phyloP scores from a whole-genome alignment of 2,329 filamentous ascomycete species.

The Exophiala lecanii-corni region DNA sequence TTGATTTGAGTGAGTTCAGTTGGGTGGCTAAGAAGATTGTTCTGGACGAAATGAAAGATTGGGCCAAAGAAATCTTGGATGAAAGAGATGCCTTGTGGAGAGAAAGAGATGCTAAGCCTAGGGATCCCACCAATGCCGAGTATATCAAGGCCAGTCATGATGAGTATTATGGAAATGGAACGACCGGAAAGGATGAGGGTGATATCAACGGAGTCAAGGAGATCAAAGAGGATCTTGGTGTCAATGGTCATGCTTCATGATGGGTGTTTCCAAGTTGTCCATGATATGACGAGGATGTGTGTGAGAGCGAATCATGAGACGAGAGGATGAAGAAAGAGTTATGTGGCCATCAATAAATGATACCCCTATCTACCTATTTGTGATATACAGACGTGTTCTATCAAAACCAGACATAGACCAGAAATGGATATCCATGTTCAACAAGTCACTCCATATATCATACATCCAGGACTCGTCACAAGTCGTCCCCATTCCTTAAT shows the following conservation, averaged over 20 bases:
- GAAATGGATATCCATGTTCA: slow-evolving; percentile 2
- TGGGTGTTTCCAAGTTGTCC: too few relatives aligned
- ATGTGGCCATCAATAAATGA: too few relatives aligned
- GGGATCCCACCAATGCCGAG: slow-evolving; percentile 16
- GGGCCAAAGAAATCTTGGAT: slow-evolving; percentile 69
- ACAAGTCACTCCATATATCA: background rate
- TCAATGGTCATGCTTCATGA: slow-evolving; percentile 5
- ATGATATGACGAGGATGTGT: too few relatives aligned
- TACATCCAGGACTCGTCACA: background rate
- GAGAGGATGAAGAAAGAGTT: slow-evolving; percentile 2
- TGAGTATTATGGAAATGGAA: slow-evolving; percentile 26
- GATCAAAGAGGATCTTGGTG: background rate
- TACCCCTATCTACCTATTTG: background rate
- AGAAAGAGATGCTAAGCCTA: slow-evolving; percentile 33
- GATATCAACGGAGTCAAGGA: slow-evolving; percentile 6
- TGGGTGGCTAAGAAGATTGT: slow-evolving; percentile 70
- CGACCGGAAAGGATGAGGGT: slow-evolving; percentile 2
- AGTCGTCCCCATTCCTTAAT: slow-evolving; percentile 12
- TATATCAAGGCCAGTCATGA: slow-evolving; percentile 25
- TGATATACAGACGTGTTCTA: background rate
- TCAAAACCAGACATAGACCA: too few relatives aligned
- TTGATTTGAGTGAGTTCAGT: slow-evolving; percentile 82
- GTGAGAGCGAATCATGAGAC: background rate
- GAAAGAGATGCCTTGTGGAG: slow-evolving; percentile 75
- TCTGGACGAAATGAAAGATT: slow-evolving; percentile 72